These are phyloP conservation scores for Boletus mariae DNA, from an alignment of 1,284 basidiomycete genomes.

Conservation along the genomic window DNA sequence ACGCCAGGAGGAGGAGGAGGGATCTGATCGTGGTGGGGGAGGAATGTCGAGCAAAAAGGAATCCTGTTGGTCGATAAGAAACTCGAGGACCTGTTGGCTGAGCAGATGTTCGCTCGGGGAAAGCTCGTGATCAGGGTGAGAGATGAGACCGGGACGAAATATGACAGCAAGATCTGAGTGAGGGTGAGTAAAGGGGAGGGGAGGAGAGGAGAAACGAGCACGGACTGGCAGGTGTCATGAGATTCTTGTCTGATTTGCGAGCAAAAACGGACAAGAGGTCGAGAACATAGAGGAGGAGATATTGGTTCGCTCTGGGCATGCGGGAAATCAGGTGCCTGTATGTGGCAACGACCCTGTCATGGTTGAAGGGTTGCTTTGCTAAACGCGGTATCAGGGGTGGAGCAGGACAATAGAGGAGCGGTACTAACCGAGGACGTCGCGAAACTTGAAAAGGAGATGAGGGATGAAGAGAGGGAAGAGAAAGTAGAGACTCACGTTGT, in stretches of 20 bases:
- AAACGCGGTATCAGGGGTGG: conserved; percentile 9
- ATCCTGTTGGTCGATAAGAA: conserved; percentile 87
- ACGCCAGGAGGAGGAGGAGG: conserved; percentile 30
- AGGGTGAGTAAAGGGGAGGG: background rate
- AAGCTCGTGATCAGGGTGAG: conserved; percentile 83
- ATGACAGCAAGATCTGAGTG: conserved; percentile 84
- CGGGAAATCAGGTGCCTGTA: conserved; percentile 85
- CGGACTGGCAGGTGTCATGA: conserved; percentile 94
- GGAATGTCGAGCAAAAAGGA: conserved; percentile 83
- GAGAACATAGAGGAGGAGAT: conserved; percentile 92
- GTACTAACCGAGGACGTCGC: conserved; percentile 68
- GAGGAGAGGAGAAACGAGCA: conserved; percentile 3
- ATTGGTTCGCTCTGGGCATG: conserved; percentile 88
- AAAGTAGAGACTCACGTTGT: conserved; percentile 55
- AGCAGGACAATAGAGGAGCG: conserved; percentile 17
- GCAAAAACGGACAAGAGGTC: conserved; percentile 95
- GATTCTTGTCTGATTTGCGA: conserved; percentile 84
- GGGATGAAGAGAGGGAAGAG: conserved; percentile 10
- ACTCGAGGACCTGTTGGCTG: conserved; percentile 90
- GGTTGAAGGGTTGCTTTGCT: conserved; percentile 65
- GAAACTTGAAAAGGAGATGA: conserved; percentile 56
- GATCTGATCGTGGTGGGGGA: conserved; percentile 50
- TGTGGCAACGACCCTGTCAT: conserved; percentile 65
- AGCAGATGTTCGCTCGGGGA: conserved; percentile 79
- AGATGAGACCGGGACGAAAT: conserved; percentile 90